Conservation (phyloP, 495 filamentous ascomycete genomes). For the Aspergillus bridgeri region DNA sequence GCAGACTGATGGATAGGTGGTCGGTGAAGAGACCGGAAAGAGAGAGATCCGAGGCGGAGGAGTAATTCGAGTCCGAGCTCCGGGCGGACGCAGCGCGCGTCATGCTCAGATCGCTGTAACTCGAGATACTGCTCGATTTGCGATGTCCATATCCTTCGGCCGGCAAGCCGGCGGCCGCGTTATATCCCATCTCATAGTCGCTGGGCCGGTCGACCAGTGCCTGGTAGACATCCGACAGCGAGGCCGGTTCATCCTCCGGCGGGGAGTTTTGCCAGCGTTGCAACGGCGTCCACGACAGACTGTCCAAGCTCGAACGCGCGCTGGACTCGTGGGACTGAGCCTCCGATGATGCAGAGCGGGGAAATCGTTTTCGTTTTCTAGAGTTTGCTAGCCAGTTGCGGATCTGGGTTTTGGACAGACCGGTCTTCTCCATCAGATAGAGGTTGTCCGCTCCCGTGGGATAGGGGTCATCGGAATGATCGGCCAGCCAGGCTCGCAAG, state of each 20-base stretch:
- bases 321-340: not conserved
- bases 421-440: constrained; percentile 2
- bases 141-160: not conserved
- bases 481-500: constrained; percentile 3
- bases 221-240: not conserved
- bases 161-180: not conserved
- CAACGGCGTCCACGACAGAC: not conserved
- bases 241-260: constrained; percentile 3
- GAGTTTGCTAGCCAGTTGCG: constrained; percentile 12
- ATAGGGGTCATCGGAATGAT: constrained; percentile 27
- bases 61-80: not conserved
- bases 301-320: not conserved
- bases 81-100: not conserved
- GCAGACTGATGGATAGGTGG: not conserved
- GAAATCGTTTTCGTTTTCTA: constrained; percentile 1
- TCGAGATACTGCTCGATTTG: not conserved
- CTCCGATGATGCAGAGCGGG: not conserved
- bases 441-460: constrained; percentile 9
- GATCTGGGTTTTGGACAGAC: constrained; percentile 8
- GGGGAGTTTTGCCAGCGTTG: constrained; percentile 9
- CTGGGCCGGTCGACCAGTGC: not conserved
- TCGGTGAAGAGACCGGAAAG: not conserved
- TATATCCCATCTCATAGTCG: not conserved
- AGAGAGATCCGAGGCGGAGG: not conserved
- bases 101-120: not conserved